Base-by-base conservation (phyloP, 2,329 filamentous ascomycete genomes). In the Claviceps maximensis region DNA sequence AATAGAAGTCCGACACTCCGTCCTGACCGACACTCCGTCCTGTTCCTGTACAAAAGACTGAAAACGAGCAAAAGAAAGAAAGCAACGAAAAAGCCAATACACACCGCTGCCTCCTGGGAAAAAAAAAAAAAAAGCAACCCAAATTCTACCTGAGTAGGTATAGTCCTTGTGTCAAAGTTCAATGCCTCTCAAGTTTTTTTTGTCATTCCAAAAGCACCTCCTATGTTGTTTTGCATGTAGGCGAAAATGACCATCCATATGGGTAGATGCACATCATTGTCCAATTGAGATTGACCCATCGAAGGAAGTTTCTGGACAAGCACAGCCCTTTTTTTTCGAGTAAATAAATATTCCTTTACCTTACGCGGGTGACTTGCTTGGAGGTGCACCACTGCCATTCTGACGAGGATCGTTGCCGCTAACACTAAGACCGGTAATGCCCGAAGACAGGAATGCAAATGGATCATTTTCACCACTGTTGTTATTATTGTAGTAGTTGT, bases 381-480 rank as follows among this genome's bases (percentile, higher is more conserved):
- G 73, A 49, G 78, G 76, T 52, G 74, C 76, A 52, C 72, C 71
- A 19, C 74, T 72, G 55, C 80, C 80, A 59, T 84, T 84, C 69
- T 83, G 80, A 53, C 80, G 80, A 57, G 74, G 73, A 58, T 84
- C 80, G 53, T 71, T 74, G 58, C 79, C 83, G 64, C 82, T 80
- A 60, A 93, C 86, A 40, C 82, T 82, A 51, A 93, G 76, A 49
- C 81, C 79, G 53, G 82, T 79, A 55, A 93, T 87, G 45, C 84
- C 84, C 31, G 79, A 78, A 31, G 83, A 86, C 50, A 93, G 76
- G 72, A 91, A 91, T 17, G 85, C 83, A 67, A 91, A 90, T 12
- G 87, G 86, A 61, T 90, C 87, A 60, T 75, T 83, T 63, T 87
- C 83, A 53, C 73, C 83, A 52, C 72, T 87, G 64, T 81, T 82